Base-by-base conservation (phyloP, 2,329 filamentous ascomycete species). In the Lasiodiplodia sp. region DNA sequence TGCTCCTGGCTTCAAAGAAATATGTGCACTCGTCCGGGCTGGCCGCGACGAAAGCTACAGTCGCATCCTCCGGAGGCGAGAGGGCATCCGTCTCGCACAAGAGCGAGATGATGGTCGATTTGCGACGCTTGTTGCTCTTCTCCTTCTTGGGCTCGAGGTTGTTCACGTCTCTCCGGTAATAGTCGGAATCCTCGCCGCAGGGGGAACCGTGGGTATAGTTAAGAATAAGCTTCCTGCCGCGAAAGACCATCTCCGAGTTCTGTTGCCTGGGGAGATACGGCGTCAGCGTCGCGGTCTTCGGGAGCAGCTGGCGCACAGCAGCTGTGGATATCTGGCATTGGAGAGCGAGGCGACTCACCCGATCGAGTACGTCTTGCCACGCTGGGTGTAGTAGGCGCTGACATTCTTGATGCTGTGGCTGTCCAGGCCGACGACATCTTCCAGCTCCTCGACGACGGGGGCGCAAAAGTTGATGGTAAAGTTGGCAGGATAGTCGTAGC, bases 1-100 rank as follows among this genome's bases (percentile, higher is more conserved):
- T 86, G 28, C 93, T 96, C 72, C 95, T 91, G 62, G 94, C 91
- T 79, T 98, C 94, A 82, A 99, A 99, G 81, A 97, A 92, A 81
- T 98, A 99, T 37, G 93, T 89, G 85, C 96, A 99, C 70, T 96
- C 91, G 77, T 98, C 94, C 51, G 92, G 91, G 70, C 75, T 78
- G 6, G 94, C 91, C 69, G 92, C 93, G 69, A 98, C 91, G 78
- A 97, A 99, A 23, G 92, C 93, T 47, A 96, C 85, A 4, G 87
- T 86, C 4, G 94, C 90, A 51, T 87, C 85, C 18, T 66, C 55
- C 14, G 52, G 5, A 4, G 88, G 87, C 37, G 85, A 86, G 1
- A 90, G 84, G 1, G 92, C 89, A 74, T 97, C 94, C 71, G 88
- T 89, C 77, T 97, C 94, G 84, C 96, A 99, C 72, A 96, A 90